These are phyloP conservation scores for Salix koriyanagi DNA, from an alignment of 345 rosid genomes.

Conservation along the genomic window DNA sequence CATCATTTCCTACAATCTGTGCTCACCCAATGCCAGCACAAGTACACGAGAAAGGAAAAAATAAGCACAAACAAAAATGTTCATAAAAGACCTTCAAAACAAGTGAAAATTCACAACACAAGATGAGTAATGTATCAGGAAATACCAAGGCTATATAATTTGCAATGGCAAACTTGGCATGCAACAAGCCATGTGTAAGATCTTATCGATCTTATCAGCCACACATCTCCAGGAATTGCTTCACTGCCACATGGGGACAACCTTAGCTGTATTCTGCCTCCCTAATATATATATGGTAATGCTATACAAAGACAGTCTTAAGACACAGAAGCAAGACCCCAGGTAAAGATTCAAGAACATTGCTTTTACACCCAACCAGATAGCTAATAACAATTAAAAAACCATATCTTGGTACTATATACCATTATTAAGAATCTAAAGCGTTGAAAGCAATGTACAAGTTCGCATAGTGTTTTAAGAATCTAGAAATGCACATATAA, in stretches of 20 bases:
- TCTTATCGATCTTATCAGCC: not conserved
- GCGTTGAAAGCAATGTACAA: not conserved
- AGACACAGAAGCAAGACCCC: not conserved
- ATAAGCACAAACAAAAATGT: not conserved
- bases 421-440: not conserved
- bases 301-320: not conserved
- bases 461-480: not conserved
- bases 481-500: not conserved
- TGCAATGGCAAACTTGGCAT: not conserved
- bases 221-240: not conserved
- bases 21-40: not conserved
- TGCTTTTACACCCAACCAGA: not conserved
- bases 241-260: not conserved
- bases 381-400: not conserved
- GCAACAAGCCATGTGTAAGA: not conserved
- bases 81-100: not conserved
- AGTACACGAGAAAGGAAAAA: not conserved
- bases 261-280: not conserved
- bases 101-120: not conserved
- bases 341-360: not conserved
- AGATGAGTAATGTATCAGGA: not conserved
- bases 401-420: not conserved
- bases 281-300: not conserved
- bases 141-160: not conserved
- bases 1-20: slow-evolving; percentile 2